Base-by-base conservation (phyloP, 1,139 yeast species). In the Suhomyces bolitotheri region DNA sequence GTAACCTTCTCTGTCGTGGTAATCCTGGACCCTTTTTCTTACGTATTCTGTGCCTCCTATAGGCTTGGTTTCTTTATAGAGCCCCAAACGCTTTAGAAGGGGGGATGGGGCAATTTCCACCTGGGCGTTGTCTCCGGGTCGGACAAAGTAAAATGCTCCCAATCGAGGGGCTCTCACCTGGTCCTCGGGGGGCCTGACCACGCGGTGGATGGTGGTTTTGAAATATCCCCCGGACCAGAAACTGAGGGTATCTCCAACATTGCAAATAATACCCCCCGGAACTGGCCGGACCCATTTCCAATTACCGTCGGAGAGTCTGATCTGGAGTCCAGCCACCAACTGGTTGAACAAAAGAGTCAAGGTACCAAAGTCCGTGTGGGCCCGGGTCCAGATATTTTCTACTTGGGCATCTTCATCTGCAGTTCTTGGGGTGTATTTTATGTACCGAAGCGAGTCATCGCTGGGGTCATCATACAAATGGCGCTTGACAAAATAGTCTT, bases 221-320 rank as follows among this genome's bases (percentile, higher is more conserved):
- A 60, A 60, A 36, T 50, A 58, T 1, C 64, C 64, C 7, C 64
- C 64, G 11, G 63, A 53, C 58, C 63, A 58, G 32, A 60, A 60
- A 27, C 51, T 52, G 31, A 60, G 47, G 0, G 65, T 58, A 37
- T 60, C 66, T 5, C 66, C 66, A 21, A 60, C 52, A 33, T 60
- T 60, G 38, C 64, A 59, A 20, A 60, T 57, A 12, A 59, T 52
- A 7, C 63, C 63, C 3, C 58, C 54, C 7, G 47, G 49, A 4
- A 58, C 60, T 1, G 63, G 62, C 25, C 47, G 54, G 15, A 60
- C 60, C 36, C 58, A 58, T 40, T 54, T 57, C 65, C 64, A 60
- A 4, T 43, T 39, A 1, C 64, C 64, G 31, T 51, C 42, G 5
- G 49, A 33, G 13, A 51, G 32, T 33, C 50, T 58, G 19, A 58